phyloP scores from a whole-genome alignment of 73 alveolate genomes.

The Paramecium octaurelia region DNA sequence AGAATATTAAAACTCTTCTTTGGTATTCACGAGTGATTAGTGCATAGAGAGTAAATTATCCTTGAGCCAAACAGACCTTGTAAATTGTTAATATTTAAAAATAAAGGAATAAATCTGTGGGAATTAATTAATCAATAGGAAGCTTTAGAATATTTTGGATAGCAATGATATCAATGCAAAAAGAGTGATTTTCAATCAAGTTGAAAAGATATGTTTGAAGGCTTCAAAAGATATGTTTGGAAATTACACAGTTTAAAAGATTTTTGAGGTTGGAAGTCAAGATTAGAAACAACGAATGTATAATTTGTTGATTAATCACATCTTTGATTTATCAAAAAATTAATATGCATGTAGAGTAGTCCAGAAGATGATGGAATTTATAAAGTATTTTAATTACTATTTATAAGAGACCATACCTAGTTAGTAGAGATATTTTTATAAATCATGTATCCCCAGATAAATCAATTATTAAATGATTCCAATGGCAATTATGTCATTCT shows the following conservation, averaged over 20 bases:
- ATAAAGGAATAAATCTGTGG: constrained; percentile 42
- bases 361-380: not conserved
- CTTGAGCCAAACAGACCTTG: constrained; percentile 3
- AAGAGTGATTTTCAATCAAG: not conserved
- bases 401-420: not conserved
- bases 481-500: constrained; percentile 24
- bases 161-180: not conserved
- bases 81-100: not conserved
- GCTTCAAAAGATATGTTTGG: constrained; percentile 57
- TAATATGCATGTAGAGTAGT: constrained; percentile 27
- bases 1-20: not conserved
- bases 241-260: constrained; percentile 9
- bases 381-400: not conserved
- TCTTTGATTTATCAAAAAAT: not conserved
- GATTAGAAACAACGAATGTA: not conserved
- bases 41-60: not conserved
- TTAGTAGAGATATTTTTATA: not conserved
- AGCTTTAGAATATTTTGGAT: not conserved
- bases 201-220: not conserved
- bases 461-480: not conserved
- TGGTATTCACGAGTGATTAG: not conserved
- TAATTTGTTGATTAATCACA: not conserved
- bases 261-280: constrained; percentile 1
- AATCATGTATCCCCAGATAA: not conserved
- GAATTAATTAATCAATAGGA: not conserved